These are phyloP conservation scores for Lachancea sp. DNA, from an alignment of 805 yeast species.

Conservation along the genomic window DNA sequence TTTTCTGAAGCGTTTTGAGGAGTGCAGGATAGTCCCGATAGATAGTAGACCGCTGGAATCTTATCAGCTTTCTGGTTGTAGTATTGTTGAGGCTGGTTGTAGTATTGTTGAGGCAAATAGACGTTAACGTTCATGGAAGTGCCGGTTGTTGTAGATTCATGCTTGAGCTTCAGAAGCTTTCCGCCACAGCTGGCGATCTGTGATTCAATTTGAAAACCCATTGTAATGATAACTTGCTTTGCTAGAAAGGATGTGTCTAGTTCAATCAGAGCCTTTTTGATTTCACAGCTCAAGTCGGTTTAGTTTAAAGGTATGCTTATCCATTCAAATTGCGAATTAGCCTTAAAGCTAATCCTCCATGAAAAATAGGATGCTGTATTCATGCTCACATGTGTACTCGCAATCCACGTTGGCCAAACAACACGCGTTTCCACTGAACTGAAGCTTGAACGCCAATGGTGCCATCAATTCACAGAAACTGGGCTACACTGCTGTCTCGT, in stretches of 20 bases:
- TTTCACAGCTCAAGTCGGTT: neutral
- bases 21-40: slow-evolving; percentile 89
- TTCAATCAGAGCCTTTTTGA: neutral
- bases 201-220: slow-evolving; percentile 43
- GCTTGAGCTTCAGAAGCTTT: slow-evolving; percentile 64
- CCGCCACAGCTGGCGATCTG: slow-evolving; percentile 68
- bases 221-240: neutral
- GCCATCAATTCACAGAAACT: too few relatives aligned
- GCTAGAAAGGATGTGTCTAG: neutral
- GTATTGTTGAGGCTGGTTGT: slow-evolving; percentile 51
- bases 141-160: slow-evolving; percentile 56
- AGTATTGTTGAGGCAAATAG: slow-evolving; percentile 60
- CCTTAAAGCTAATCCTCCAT: neutral
- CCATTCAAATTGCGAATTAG: neutral
- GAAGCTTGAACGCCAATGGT: too few relatives aligned
- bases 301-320: neutral
- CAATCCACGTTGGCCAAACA: neutral
- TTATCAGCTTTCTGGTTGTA: slow-evolving; percentile 25
- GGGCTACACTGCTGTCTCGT: too few relatives aligned
- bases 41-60: slow-evolving; percentile 70
- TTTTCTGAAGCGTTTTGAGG: slow-evolving; percentile 92
- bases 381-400: neutral
- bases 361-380: neutral
- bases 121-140: slow-evolving; percentile 81
- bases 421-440: neutral